Conservation (phyloP, 768 basidiomycete genomes). For the Termitomyces sp. region DNA sequence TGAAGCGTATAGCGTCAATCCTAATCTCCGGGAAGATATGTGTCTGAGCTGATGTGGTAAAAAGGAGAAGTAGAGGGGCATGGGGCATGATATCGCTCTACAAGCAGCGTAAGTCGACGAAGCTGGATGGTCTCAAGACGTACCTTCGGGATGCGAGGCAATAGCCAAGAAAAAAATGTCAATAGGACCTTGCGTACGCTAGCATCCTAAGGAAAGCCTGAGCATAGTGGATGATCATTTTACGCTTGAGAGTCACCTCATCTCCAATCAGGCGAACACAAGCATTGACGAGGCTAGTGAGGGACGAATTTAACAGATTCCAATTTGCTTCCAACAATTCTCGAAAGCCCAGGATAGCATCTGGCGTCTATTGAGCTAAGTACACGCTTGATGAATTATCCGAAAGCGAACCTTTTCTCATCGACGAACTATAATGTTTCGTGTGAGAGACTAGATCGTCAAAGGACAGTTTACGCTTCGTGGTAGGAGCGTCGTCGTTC, state of each 20-base stretch:
- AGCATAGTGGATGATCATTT: slow-evolving; percentile 4
- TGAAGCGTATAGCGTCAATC: slow-evolving; percentile 78
- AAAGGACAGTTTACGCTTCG: slow-evolving; percentile 69
- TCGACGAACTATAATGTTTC: slow-evolving; percentile 79
- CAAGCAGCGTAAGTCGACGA: not conserved
- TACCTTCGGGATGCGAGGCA: slow-evolving; percentile 54
- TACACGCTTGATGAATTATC: not conserved
- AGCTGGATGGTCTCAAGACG: not conserved
- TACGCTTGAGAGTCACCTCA: slow-evolving; percentile 46
- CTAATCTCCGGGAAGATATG: slow-evolving; percentile 95
- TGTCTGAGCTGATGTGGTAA: slow-evolving; percentile 85
- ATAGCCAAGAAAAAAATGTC: slow-evolving; percentile 65
- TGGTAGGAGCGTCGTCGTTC: slow-evolving; percentile 55
- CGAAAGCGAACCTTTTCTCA: slow-evolving; percentile 56
- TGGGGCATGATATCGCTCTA: slow-evolving; percentile 75
- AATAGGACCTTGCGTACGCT: slow-evolving; percentile 70
- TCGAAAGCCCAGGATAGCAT: slow-evolving; percentile 66
- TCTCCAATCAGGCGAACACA: slow-evolving; percentile 74
- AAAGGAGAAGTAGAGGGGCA: slow-evolving; percentile 69
- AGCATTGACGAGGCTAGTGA: slow-evolving; percentile 51
- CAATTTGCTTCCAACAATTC: slow-evolving; percentile 67
- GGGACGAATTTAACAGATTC: slow-evolving; percentile 40
- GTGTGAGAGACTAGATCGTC: slow-evolving; percentile 71
- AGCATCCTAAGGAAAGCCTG: slow-evolving; percentile 51
- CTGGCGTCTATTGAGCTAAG: slow-evolving; percentile 26